Percentiles rank a stretch among this genome's conserved stretches.
phyloP scores from a whole-genome alignment of 169 alveolate genomes.

The Plasmodium gonderi region DNA sequence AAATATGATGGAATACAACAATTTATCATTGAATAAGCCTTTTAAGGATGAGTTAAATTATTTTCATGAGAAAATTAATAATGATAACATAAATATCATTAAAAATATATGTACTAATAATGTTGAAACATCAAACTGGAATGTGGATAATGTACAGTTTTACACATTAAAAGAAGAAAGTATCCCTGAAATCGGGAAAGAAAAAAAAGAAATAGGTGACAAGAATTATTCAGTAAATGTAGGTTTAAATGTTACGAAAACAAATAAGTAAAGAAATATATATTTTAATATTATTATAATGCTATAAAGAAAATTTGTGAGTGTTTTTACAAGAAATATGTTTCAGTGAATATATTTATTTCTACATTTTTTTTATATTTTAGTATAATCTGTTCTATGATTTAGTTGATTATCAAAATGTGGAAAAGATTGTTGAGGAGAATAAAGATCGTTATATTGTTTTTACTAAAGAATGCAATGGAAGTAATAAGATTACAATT shows the following conservation, averaged over 20 bases:
- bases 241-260: not conserved
- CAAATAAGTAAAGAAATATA: not conserved
- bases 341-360: not conserved
- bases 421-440: not conserved
- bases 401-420: not conserved
- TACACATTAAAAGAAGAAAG: not conserved
- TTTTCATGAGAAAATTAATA: not conserved
- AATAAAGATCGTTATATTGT: too few relatives aligned
- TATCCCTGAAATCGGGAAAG: not conserved
- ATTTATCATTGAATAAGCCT: not conserved
- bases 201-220: not conserved
- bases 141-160: too few relatives aligned
- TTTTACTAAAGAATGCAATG: not conserved
- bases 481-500: not conserved
- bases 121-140: too few relatives aligned
- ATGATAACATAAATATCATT: too few relatives aligned
- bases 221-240: not conserved
- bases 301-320: too few relatives aligned
- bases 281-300: too few relatives aligned
- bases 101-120: too few relatives aligned
- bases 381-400: not conserved
- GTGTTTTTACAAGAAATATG: not conserved
- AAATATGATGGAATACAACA: not conserved
- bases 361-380: too few relatives aligned
- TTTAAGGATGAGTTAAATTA: not conserved